phyloP scores from a whole-genome alignment of 2,329 filamentous ascomycete species.

The Trichoderma koningii region DNA sequence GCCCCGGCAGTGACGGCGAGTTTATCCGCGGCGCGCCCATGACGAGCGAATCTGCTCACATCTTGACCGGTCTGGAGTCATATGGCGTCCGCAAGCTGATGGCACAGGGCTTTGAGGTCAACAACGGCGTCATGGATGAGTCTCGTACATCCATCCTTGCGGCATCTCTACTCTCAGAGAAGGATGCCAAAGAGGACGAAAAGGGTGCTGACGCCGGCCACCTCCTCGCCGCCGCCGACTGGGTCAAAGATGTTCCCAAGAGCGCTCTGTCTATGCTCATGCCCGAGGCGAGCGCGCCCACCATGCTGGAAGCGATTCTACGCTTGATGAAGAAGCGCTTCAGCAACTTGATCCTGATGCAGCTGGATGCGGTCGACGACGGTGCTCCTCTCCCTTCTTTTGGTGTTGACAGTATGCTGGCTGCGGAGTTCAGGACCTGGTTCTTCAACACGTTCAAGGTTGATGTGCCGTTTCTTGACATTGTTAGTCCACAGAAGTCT shows the following conservation, averaged over 20 bases:
- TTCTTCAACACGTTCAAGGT: conserved; percentile 39
- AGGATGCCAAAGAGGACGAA: conserved; percentile 9
- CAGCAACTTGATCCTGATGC: conserved; percentile 34
- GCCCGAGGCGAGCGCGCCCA: conserved; percentile 15
- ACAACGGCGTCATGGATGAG: conserved; percentile 29
- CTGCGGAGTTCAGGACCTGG: conserved; percentile 44
- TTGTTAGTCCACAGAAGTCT: conserved; percentile 26
- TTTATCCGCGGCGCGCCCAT: not conserved
- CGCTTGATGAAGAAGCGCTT: conserved; percentile 26
- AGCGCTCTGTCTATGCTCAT: conserved; percentile 6
- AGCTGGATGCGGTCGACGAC: conserved; percentile 34
- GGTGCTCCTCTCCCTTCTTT: conserved; percentile 36
- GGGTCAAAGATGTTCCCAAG: conserved; percentile 2
- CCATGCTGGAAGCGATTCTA: conserved; percentile 24
- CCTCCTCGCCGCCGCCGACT: conserved; percentile 9
- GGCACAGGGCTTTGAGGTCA: conserved; percentile 31
- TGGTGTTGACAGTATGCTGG: conserved; percentile 47
- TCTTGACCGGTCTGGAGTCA: conserved; percentile 35
- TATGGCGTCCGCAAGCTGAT: conserved; percentile 30
- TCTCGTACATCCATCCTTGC: conserved; percentile 31
- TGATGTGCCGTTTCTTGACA: conserved; percentile 34
- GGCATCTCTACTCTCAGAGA: conserved; percentile 12
- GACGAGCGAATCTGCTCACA: conserved; percentile 25
- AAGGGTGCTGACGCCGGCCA: conserved; percentile 20
- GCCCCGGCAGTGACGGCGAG: not conserved